Evolutionary conservation across 1,284 basidiomycete species (phyloP), one percentile per base, ranked within the genome.

Genomic region (Sparassis latifolia): DNA sequence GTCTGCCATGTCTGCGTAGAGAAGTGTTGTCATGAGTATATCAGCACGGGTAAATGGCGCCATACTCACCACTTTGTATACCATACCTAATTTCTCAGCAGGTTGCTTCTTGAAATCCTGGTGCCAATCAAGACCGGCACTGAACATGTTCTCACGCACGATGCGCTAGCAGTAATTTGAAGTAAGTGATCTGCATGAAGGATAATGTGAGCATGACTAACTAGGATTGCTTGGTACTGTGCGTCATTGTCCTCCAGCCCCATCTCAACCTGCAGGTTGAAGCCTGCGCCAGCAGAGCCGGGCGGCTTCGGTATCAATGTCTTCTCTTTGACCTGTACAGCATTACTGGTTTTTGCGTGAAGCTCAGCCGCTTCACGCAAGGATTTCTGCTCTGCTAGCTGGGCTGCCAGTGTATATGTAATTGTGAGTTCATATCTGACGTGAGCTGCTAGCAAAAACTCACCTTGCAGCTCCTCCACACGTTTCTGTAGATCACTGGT

Each of bases 31-130:
- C 20, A 20, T 20, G 20, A 20, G 20, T 20, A 20, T 1, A 20
- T 20, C 20, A 20, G 20, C 20, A 20, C 20, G 20, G 20, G 20
- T 20, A 20, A 20, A 20, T 20, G 20, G 20, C 20, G 10, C 10
- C 5, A 31, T 10, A 53, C 43, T 33, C n/a, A 51, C 49, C 5
- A 46, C 42, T 0, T 35, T n/a, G 27, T 43, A 55, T 2, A 55
- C 2, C 28, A 28, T 31, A 0, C 46, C 44, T 1, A 55, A 42
- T 2, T 44, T 46, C 2, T 43, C 42, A 0, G 44, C 28, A 31
- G 38, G 33, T 6, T 55, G 51, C 10, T 41, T 37, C 2, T 47
- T 48, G 45, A 55, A 55, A 27, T 52, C 50, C 3, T 40, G n/a
- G 12, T 40, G 31, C 42, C 48, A 48, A 28, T 50, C 37, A 5